Base-by-base conservation (phyloP, 345 rosid genomes). In the Schrenkiella parvula region DNA sequence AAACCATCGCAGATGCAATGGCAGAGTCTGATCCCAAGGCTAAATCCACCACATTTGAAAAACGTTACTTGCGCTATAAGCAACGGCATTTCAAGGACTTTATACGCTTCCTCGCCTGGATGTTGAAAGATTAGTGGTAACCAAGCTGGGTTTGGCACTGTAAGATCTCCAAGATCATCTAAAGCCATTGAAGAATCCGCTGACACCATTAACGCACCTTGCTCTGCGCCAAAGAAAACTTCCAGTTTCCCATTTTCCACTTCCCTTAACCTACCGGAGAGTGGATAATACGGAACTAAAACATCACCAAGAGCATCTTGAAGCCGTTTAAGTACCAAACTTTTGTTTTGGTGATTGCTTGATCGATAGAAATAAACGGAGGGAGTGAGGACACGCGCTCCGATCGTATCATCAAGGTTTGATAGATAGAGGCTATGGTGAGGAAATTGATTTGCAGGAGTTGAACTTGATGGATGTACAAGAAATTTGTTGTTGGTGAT, bases 131-230 rank as follows among this genome's bases (percentile, higher is more conserved):
- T 81, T 79, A 93, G 58, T 2, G 92, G 96, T 9, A 83, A 64
- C 97, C 97, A 91, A 4, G 88, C 88, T 1, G 98, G 96, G 69
- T 91, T 93, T 6, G 98, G 98, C 62, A 91, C 92, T 0, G 89
- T 60, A 4, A 93, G 84, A 60, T 93, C 95, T 35, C 98, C 91
- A 7, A 93, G 80, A 55, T 93, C 89, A 9, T 77, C 78, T 39
- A 91, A 77, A 26, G 79, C 44, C 86, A 84, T 62, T 23, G 83
- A 72, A 3, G 89, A 81, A 68, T 66, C 79, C 0, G 97, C 96
- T 56, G 89, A 88, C 4, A 93, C 90, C 86, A 91, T 57, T 9
- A 89, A 79, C 8, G 84, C 96, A 58, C 98, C 96, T 78, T 85
- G 92, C 19, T 80, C 84, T 28, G 73, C 77, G 23, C 88, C 88